These are phyloP conservation scores for Nakaseomyces delphensis DNA, from an alignment of 1,139 yeast genomes.

Conservation along the genomic window DNA sequence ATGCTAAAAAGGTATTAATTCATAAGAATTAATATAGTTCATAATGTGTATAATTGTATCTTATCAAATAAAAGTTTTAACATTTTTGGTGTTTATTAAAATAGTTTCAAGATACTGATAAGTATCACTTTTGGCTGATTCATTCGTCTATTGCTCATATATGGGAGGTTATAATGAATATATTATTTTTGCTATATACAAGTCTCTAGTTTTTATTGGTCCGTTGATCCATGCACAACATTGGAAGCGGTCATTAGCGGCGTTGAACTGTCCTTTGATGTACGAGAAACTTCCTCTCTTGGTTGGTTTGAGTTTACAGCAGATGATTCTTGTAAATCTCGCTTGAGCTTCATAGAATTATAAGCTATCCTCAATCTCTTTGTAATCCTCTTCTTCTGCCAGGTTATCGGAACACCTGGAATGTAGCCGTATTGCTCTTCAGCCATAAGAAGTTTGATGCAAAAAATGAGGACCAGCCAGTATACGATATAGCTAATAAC, in stretches of 20 bases:
- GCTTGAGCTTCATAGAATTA: slow-evolving; percentile 21
- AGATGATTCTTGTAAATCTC: slow-evolving; percentile 8
- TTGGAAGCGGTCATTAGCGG: slow-evolving; percentile 18
- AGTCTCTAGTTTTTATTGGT: no score
- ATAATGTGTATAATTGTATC: no score
- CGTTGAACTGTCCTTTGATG: slow-evolving; percentile 27
- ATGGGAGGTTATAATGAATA: background rate
- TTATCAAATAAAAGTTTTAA: no score
- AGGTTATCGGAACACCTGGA: slow-evolving; percentile 50
- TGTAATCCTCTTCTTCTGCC: slow-evolving; percentile 49
- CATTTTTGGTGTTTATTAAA: no score
- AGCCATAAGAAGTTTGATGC: slow-evolving; percentile 43
- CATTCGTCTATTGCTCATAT: background rate
- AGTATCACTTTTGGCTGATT: no score
- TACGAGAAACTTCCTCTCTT: slow-evolving; percentile 13
- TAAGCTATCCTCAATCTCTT: slow-evolving; percentile 37
- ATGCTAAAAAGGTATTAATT: no score
- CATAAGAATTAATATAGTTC: no score
- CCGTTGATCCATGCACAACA: slow-evolving; percentile 2
- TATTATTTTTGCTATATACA: background rate
- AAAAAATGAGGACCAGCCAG: slow-evolving; percentile 58
- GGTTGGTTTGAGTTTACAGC: slow-evolving; percentile 5
- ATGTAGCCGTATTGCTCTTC: slow-evolving; percentile 59
- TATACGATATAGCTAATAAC: slow-evolving; percentile 66
- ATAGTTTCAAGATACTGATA: no score